Base-by-base conservation (phyloP, 148 eudicot genomes). In the Silene uniflora region DNA sequence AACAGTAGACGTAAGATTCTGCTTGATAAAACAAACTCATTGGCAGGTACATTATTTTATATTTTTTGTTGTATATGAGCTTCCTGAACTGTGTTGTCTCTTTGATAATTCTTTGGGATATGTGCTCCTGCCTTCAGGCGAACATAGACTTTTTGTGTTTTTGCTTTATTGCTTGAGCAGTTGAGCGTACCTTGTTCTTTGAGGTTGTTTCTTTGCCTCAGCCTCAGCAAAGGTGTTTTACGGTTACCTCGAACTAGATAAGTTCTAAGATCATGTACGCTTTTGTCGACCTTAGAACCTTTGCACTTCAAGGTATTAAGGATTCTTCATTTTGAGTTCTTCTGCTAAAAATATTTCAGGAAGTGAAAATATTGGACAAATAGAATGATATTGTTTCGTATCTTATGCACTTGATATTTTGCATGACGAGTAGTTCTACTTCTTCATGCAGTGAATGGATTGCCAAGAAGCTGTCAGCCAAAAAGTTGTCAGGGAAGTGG, bases 11-110 rank as follows among this genome's bases (percentile, higher is more conserved):
- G 73, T 52, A 69, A 76, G 47, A 52, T 62, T 82, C 75, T 70
- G 83, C 35, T 52, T n/a, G 87, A 80, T 77, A 87, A 78, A 78
- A 88, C 86, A 71, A 83, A 79, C 74, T 75, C 87, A 65, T 19
- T 80, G 72, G 75, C 85, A 58, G 91, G 97, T 91, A 85, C 75
- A 67, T 8, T 18, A n/a, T 12, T 69, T 42, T 69, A 14, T 25
- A 21, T 17, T 10, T 10, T 24, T 24, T 21, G 16, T 24, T 6
- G 21, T 42, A 44, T 6, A 32, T 58, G 11, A 17, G 46, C 56
- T 35, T 67, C 56, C 4, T 72, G 13, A 14, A 29, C 12, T 39
- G 5, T 55, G 22, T 23, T 21, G 66, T 39, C 25, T 22, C 16
- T 21, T 60, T 21, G 46, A 21, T 69, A 61, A 24, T 18, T 42